Evolutionary conservation across 768 basidiomycete species (phyloP).

Genomic region (Cystobasidium onofrii): DNA sequence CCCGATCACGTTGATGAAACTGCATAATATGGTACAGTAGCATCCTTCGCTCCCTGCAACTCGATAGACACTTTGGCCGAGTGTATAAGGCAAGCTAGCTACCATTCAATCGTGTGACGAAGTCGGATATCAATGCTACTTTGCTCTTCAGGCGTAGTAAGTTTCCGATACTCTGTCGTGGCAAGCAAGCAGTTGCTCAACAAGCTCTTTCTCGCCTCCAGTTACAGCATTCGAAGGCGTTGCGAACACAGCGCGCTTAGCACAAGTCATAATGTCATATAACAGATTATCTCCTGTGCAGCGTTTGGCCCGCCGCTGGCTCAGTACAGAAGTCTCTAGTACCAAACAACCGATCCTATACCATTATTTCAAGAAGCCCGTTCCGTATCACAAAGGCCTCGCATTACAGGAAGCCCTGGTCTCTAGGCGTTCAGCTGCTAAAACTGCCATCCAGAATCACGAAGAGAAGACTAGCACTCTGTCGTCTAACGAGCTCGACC

Average conservation of each 20-base stretch:
- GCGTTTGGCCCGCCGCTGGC: not conserved
- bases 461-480: not conserved
- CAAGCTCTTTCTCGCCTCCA: not conserved
- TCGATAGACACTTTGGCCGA: not conserved
- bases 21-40: not conserved
- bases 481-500: conserved; percentile 7
- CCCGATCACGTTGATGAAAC: not conserved
- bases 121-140: not conserved
- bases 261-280: not conserved
- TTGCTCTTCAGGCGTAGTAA: not conserved
- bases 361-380: conserved; percentile 22
- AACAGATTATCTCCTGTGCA: not conserved
- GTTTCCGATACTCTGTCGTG: not conserved
- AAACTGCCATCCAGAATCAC: not conserved
- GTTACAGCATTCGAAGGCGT: too few species aligned
- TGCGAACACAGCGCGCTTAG: too few species aligned
- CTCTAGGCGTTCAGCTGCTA: not conserved
- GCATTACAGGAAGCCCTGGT: conserved; percentile 18
- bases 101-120: not conserved
- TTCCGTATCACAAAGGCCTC: conserved; percentile 22
- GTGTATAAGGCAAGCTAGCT: not conserved
- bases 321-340: not conserved
- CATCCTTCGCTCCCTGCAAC: not conserved
- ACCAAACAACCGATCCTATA: conserved; percentile 12
- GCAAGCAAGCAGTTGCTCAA: not conserved